Percentiles rank a stretch among this genome's conserved stretches.
phyloP scores from a whole-genome alignment of 2,329 filamentous ascomycete genomes.

The Coniochaeta prunicola region DNA sequence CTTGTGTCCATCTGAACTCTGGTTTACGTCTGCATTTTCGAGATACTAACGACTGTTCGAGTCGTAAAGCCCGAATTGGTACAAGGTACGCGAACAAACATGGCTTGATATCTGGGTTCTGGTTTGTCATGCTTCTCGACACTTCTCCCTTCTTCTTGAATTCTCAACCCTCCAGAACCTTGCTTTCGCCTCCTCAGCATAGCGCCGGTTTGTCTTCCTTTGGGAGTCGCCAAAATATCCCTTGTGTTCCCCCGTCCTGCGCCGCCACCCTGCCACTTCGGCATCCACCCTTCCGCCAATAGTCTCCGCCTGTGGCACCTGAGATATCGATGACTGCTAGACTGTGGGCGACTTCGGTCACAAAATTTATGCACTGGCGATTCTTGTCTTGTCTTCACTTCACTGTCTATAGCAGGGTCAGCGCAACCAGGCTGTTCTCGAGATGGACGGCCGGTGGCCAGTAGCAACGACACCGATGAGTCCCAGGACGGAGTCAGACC shows the following conservation, averaged over 20 bases:
- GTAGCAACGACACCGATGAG: conserved; percentile 5
- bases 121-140: neutral
- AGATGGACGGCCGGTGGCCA: conserved; percentile 2
- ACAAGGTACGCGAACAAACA: neutral
- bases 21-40: neutral
- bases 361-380: neutral
- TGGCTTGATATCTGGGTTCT: neutral
- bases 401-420: neutral
- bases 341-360: too few relatives aligned
- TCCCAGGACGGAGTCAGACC: conserved; percentile 9
- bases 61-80: neutral
- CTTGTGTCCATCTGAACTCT: neutral
- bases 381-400: neutral
- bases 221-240: neutral
- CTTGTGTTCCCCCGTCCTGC: neutral
- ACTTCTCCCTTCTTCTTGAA: neutral
- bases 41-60: neutral
- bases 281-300: neutral
- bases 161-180: neutral
- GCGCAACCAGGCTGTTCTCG: neutral
- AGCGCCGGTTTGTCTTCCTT: neutral
- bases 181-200: neutral
- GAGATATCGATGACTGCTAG: neutral
- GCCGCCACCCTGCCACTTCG: neutral
- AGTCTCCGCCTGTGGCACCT: neutral